These are phyloP conservation scores for Saturnispora dispora DNA, from an alignment of 805 yeast species.

Conservation along the genomic window DNA sequence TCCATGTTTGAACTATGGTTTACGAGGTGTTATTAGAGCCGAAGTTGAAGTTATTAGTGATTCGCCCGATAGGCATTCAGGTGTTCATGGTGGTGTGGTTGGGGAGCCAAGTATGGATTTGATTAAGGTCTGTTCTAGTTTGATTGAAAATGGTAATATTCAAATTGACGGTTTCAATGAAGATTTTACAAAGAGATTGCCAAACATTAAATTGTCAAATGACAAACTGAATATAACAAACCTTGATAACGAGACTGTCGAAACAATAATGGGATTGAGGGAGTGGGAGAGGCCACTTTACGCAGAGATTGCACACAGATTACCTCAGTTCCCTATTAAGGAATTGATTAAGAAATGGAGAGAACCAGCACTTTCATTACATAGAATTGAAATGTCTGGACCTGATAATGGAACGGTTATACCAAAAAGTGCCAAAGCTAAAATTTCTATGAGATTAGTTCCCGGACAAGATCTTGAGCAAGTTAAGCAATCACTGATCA, in stretches of 20 bases:
- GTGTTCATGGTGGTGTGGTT: constrained; percentile 89
- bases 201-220: neutral
- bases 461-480: constrained; percentile 71
- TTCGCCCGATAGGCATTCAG: constrained; percentile 86
- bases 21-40: constrained; percentile 84
- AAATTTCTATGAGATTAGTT: constrained; percentile 76
- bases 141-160: constrained; percentile 51
- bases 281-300: constrained; percentile 53
- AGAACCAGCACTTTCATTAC: constrained; percentile 80
- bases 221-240: constrained; percentile 1
- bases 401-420: constrained; percentile 86
- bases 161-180: constrained; percentile 44
- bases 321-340: constrained; percentile 26
- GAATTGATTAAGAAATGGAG: constrained; percentile 79
- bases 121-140: constrained; percentile 57
- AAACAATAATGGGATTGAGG: constrained; percentile 15
- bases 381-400: constrained; percentile 77
- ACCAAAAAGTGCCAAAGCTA: constrained; percentile 70
- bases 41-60: constrained; percentile 63
- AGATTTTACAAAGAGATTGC: neutral
- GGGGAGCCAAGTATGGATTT: constrained; percentile 87
- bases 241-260: neutral
- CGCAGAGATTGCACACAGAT: constrained; percentile 44
- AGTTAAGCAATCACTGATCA: constrained; percentile 42
- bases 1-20: constrained; percentile 91